Base-by-base conservation (phyloP, 495 filamentous ascomycete species). In the Penicillium bialowiezense region DNA sequence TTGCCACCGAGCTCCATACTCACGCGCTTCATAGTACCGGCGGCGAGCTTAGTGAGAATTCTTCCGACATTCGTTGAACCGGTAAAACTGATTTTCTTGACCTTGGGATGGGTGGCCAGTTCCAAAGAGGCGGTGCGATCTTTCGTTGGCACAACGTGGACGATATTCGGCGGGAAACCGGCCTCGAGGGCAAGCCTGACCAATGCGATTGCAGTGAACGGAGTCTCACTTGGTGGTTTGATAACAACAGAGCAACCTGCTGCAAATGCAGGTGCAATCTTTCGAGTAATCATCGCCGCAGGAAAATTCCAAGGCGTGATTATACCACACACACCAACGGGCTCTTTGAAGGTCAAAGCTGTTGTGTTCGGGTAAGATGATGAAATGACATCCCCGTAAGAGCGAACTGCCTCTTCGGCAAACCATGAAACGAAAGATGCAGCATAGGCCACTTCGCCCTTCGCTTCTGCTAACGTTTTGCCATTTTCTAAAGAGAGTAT, bases 1-100 rank as follows among this genome's bases (percentile, higher is more conserved):
- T 96, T 96, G 32, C 91, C 91, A 17, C 91, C 91, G 6, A 91
- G 92, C 67, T 96, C 91, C 24, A 95, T 78, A 0, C 87, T 93
- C 44, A 96, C 88, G 62, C 85, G 86, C 41, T 80, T 74, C 55
- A 96, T 85, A 7, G 82, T 76, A 36, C 81, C 72, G 33, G 80
- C 81, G 1, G 58, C 71, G 59, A 86, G 81, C 54, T 50, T 41
- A 3, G 58, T 48, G 2, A 69, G 31, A 34, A 56, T 50, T 40
- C 59, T 66, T 0, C 59, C 65, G 4, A 67, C 59, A 14, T 13
- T 50, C 0, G 63, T 70, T 7, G 60, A 67, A 4, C 64, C 63
- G 7, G 67, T 69, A 41, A 68, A 70, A 24, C 55, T 60, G n/a
- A 91, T 59, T 57, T 92, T 90, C 56, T 39, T 15, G 2, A 66